Evolutionary conservation across 2,329 filamentous ascomycete genomes (phyloP).

Genomic region (Verticillium zaregamsianum): DNA sequence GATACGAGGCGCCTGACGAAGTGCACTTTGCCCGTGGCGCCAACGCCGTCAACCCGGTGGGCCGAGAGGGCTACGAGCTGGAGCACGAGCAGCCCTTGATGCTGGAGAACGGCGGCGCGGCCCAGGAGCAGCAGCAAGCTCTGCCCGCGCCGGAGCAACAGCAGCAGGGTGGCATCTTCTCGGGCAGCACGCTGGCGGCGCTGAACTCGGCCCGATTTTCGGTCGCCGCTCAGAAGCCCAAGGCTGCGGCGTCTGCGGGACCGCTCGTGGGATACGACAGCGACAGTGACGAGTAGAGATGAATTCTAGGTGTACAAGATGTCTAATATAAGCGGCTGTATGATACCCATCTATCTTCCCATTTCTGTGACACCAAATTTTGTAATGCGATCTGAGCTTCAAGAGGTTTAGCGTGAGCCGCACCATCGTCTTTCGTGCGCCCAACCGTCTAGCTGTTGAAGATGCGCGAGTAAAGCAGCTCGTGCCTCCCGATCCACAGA

Average conservation of each 20-base stretch:
- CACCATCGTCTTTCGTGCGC: not conserved
- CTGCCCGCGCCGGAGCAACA: conserved; percentile 30
- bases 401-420: not conserved
- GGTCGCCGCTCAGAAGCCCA: conserved; percentile 46
- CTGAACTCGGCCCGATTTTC: conserved; percentile 57
- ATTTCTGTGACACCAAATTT: not conserved
- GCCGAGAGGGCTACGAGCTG: conserved; percentile 56
- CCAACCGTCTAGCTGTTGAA: conserved; percentile 65
- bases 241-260: conserved; percentile 52
- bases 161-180: conserved; percentile 64
- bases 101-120: conserved; percentile 50
- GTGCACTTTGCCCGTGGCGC: conserved; percentile 85
- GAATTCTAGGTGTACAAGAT: conserved; percentile 56
- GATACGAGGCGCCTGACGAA: conserved; percentile 91
- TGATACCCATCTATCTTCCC: conserved; percentile 8
- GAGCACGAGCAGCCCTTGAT: conserved; percentile 59
- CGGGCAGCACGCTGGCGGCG: conserved; percentile 75
- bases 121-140: not conserved
- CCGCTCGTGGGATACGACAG: conserved; percentile 87
- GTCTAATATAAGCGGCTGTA: conserved; percentile 6
- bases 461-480: conserved; percentile 78
- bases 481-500: conserved; percentile 78
- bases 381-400: not conserved
- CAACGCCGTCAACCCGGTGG: conserved; percentile 58
- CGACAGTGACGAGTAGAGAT: conserved; percentile 60